phyloP scores from a whole-genome alignment of 148 eudicot genomes.

The Bassia scoparia region DNA sequence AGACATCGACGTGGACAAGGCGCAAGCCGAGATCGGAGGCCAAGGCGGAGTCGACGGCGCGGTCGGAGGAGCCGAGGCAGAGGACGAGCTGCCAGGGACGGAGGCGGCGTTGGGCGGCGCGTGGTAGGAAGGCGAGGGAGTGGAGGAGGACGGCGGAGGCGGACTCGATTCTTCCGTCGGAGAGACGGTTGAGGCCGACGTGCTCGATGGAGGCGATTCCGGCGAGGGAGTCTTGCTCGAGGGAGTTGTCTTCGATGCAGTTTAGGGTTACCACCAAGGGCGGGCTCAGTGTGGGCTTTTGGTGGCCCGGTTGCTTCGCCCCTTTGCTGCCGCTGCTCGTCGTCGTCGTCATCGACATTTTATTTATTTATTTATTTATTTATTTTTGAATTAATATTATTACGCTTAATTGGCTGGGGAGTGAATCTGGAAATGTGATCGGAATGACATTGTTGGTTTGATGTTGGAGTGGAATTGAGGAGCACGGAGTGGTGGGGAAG shows the following conservation, averaged over 20 bases:
- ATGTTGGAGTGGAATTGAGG: neutral
- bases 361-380: neutral
- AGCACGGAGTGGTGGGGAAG: neutral
- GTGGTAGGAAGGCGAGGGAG: constrained; percentile 92
- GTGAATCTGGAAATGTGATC: neutral
- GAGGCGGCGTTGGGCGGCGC: constrained; percentile 97
- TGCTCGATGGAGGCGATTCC: constrained; percentile 71
- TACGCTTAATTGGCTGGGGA: neutral
- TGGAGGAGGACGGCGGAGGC: constrained; percentile 87
- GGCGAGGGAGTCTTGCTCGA: constrained; percentile 67
- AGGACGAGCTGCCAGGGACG: constrained; percentile 84
- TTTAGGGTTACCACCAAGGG: constrained; percentile 80
- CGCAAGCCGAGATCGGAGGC: constrained; percentile 82
- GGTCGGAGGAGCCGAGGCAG: constrained; percentile 93
- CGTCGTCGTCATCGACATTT: constrained; percentile 23
- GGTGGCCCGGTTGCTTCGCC: constrained; percentile 29
- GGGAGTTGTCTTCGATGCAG: constrained; percentile 72
- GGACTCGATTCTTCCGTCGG: constrained; percentile 68
- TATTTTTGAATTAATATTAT: too few species aligned
- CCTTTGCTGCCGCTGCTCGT: constrained; percentile 1
- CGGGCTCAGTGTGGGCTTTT: constrained; percentile 32
- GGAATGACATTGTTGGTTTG: neutral
- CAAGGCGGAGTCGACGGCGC: constrained; percentile 77
- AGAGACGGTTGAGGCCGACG: constrained; percentile 67
- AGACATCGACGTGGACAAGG: constrained; percentile 81